Percentiles rank a stretch among this genome's conserved stretches.
These are phyloP conservation scores for Saksenaea vasiformis DNA, from an alignment of 371 early-diverging fungal genomes.

Conservation along the genomic window DNA sequence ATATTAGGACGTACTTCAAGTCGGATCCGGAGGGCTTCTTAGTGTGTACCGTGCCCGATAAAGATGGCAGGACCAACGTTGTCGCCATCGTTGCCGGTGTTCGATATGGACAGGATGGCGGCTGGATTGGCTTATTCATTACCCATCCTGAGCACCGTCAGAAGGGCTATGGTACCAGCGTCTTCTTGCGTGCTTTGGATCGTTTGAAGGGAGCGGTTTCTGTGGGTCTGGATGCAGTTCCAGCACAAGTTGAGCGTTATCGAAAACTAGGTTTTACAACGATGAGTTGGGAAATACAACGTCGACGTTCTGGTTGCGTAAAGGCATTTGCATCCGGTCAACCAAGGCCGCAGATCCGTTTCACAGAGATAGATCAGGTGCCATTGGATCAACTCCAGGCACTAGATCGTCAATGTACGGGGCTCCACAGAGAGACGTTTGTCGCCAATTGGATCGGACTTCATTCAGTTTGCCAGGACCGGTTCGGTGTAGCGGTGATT, in stretches of 20 bases:
- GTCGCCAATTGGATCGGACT: neutral
- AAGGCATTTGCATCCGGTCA: neutral
- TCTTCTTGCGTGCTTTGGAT: slow-evolving; percentile 19
- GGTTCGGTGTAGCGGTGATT: neutral
- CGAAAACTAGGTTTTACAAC: slow-evolving; percentile 29
- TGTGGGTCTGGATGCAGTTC: slow-evolving; percentile 31
- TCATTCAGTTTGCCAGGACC: neutral
- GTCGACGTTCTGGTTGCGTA: slow-evolving; percentile 10
- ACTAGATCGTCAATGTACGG: neutral
- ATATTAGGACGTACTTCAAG: neutral
- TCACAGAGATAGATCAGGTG: neutral
- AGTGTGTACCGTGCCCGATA: neutral
- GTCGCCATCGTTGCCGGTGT: slow-evolving; percentile 22
- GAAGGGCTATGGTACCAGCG: slow-evolving; percentile 23
- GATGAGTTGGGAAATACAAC: slow-evolving; percentile 24
- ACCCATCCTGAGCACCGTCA: slow-evolving; percentile 21
- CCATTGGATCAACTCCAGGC: neutral
- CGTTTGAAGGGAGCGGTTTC: neutral
- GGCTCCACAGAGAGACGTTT: neutral
- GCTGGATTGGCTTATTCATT: slow-evolving; percentile 33
- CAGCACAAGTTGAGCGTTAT: slow-evolving; percentile 31
- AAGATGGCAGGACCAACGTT: neutral
- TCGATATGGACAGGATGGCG: slow-evolving; percentile 27
- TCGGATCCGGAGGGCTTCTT: neutral
- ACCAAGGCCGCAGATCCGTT: neutral